Conservation (phyloP, 106 monocot genomes). For the Dioscorea zingiberensis region DNA sequence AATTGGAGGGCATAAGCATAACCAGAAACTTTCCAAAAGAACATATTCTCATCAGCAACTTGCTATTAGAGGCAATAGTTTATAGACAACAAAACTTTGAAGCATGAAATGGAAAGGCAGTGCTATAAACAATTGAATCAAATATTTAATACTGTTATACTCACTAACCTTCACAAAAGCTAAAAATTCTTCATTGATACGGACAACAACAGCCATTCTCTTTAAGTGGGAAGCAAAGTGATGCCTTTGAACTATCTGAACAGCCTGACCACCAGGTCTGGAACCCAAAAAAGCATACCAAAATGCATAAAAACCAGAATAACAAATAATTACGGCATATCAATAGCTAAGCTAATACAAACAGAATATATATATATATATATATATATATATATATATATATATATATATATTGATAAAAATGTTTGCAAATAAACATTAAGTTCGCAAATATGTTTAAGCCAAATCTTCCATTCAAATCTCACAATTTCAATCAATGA, state of each 20-base stretch:
- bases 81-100: too few species aligned
- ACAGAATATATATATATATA: too few species aligned
- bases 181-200: conserved; percentile 73
- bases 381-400: too few species aligned
- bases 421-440: too few species aligned
- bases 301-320: too few species aligned
- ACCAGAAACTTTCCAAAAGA: background rate
- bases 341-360: too few species aligned
- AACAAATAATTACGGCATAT: too few species aligned
- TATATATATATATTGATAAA: too few species aligned
- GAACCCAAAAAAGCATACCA: conserved; percentile 7
- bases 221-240: conserved; percentile 99
- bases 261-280: conserved; percentile 82
- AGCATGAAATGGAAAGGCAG: background rate
- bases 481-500: too few species aligned
- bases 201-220: conserved; percentile 96
- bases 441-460: too few species aligned
- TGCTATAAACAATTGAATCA: conserved; percentile 1
- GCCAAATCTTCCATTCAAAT: too few species aligned
- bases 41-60: background rate
- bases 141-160: background rate
- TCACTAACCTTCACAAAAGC: conserved; percentile 86
- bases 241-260: conserved; percentile 90
- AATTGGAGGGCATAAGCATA: too few species aligned
- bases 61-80: background rate